These are phyloP conservation scores for Lactarius sp. DNA, from an alignment of 768 basidiomycete genomes.

Conservation along the genomic window DNA sequence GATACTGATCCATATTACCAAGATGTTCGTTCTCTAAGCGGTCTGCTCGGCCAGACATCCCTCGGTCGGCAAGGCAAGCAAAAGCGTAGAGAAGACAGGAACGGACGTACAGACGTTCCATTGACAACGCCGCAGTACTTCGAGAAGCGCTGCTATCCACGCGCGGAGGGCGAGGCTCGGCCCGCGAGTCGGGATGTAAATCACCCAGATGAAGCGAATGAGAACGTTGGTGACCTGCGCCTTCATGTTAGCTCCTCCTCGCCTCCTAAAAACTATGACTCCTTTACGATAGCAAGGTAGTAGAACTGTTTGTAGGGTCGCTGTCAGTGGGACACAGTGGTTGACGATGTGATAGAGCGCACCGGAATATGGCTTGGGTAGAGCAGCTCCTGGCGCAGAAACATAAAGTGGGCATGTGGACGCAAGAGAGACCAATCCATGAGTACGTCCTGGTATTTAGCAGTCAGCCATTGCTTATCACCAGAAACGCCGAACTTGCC, in stretches of 20 bases:
- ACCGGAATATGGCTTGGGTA: constrained; percentile 64
- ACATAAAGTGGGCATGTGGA: constrained; percentile 46
- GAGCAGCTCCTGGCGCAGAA: constrained; percentile 70
- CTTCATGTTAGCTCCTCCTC: background rate
- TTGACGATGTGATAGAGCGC: constrained; percentile 24
- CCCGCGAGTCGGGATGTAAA: constrained; percentile 58
- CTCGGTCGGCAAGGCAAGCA: constrained; percentile 9
- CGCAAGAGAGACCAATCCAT: constrained; percentile 91
- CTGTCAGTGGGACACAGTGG: background rate
- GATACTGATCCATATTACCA: constrained; percentile 90
- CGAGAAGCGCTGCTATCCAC: constrained; percentile 66
- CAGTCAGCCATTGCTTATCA: background rate
- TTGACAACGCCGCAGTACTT: constrained; percentile 74
- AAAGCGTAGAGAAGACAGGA: background rate
- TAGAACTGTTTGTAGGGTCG: constrained; percentile 46
- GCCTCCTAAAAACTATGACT: constrained; percentile 18
- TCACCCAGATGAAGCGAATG: constrained; percentile 78
- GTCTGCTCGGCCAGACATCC: constrained; percentile 36
- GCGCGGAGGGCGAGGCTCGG: constrained; percentile 49
- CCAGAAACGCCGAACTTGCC: constrained; percentile 43
- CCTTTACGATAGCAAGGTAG: constrained; percentile 67
- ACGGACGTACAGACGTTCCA: constrained; percentile 84
- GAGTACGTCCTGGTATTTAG: constrained; percentile 57
- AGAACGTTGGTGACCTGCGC: constrained; percentile 63
- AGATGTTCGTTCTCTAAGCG: constrained; percentile 89